Percentiles rank a stretch among this genome's conserved stretches.
Evolutionary conservation across 78 protist species (phyloP).

Genomic region (Capsaspora owczarzaki): DNA sequence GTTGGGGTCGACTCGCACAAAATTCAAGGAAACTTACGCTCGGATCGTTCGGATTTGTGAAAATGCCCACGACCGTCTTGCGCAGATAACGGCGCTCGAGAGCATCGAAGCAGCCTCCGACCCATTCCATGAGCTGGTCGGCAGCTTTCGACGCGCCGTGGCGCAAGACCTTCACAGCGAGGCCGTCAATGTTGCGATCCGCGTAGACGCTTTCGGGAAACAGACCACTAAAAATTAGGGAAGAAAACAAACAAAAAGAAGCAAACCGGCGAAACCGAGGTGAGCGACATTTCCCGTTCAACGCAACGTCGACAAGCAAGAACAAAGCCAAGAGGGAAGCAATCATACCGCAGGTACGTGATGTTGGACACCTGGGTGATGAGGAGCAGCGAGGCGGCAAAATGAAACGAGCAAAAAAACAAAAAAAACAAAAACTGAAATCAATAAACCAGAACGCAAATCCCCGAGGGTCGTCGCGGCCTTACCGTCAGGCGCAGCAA

Average conservation of each 20-base stretch:
- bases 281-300: no score
- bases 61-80: background rate
- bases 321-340: background rate
- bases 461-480: background rate
- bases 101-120: background rate
- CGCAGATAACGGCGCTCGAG: background rate
- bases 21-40: background rate
- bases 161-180: background rate
- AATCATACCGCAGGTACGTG: background rate
- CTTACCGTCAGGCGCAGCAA: background rate
- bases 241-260: no score
- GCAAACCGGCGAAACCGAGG: background rate
- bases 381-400: background rate
- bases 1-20: background rate
- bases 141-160: background rate
- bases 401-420: no score
- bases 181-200: background rate
- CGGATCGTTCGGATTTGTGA: background rate
- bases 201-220: background rate
- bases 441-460: background rate
- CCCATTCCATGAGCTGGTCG: background rate
- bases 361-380: background rate
- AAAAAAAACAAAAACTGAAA: no score
- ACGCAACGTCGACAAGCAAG: background rate
- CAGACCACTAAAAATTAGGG: background rate